Percentiles rank a stretch among this genome's conserved stretches.
phyloP scores from a whole-genome alignment of 2,329 filamentous ascomycete genomes.

The Fusarium sp. region DNA sequence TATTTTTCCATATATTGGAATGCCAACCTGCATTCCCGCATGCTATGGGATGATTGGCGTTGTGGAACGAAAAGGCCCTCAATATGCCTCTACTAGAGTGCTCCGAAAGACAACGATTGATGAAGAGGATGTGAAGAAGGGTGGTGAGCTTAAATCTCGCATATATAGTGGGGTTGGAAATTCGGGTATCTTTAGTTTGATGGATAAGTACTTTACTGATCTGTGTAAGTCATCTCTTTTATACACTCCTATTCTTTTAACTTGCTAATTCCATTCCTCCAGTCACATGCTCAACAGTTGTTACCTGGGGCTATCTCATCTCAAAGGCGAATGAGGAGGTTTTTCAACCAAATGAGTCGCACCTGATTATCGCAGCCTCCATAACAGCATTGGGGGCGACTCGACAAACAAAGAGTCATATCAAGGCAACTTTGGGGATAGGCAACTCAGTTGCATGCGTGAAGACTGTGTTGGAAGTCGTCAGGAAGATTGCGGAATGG shows the following conservation, averaged over 20 bases:
- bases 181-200: slow-evolving; percentile 32
- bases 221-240: slow-evolving; percentile 16
- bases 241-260: not conserved
- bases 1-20: slow-evolving; percentile 31
- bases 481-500: slow-evolving; percentile 21
- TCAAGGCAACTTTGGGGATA: slow-evolving; percentile 26
- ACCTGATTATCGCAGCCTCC: slow-evolving; percentile 28
- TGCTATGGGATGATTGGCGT: slow-evolving; percentile 42
- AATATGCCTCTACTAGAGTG: slow-evolving; percentile 30
- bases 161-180: slow-evolving; percentile 37
- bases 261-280: not conserved
- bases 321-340: slow-evolving; percentile 30
- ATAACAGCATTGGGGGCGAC: slow-evolving; percentile 25
- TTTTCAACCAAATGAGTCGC: slow-evolving; percentile 23
- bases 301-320: slow-evolving; percentile 34
- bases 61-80: slow-evolving; percentile 27
- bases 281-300: slow-evolving; percentile 36
- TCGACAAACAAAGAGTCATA: slow-evolving; percentile 31
- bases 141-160: slow-evolving; percentile 15
- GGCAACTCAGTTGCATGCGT: slow-evolving; percentile 24
- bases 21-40: slow-evolving; percentile 40
- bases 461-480: slow-evolving; percentile 10
- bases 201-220: slow-evolving; percentile 38
- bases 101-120: slow-evolving; percentile 28
- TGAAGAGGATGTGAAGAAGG: slow-evolving; percentile 27